phyloP scores from a whole-genome alignment of 352 stramenopile genomes.

The Lagenidium sp. region DNA sequence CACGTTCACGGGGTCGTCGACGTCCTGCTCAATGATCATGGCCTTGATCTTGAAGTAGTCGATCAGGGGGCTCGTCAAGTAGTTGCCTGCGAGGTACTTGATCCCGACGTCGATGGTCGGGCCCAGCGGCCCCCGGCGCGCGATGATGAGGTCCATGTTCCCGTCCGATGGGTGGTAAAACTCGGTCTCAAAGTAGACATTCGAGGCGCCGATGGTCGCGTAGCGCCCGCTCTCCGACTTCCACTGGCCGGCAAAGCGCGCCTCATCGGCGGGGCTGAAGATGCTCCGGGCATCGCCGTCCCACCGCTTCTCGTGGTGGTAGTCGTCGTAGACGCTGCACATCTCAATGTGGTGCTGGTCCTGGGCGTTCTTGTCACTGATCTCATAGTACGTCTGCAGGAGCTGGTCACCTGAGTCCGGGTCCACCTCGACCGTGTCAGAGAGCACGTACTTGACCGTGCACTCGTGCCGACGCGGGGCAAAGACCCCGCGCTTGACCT shows the following conservation, averaged over 20 bases:
- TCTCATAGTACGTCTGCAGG: conserved; percentile 67
- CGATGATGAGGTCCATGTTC: conserved; percentile 74
- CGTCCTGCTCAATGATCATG: conserved; percentile 55
- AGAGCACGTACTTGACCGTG: conserved; percentile 70
- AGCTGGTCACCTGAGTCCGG: conserved; percentile 34
- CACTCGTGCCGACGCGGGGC: conserved; percentile 37
- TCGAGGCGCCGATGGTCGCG: conserved; percentile 50
- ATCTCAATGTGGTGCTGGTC: conserved; percentile 69
- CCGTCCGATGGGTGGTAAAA: conserved; percentile 72
- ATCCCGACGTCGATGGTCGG: conserved; percentile 39
- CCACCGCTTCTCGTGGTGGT: conserved; percentile 41
- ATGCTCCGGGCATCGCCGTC: conserved; percentile 46
- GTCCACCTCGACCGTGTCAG: conserved; percentile 33
- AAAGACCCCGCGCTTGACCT: conserved; percentile 54
- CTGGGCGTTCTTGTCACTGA: conserved; percentile 39
- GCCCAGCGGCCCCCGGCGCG: conserved; percentile 32
- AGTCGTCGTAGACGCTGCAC: conserved; percentile 69
- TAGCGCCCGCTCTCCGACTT: conserved; percentile 35
- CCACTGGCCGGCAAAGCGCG: conserved; percentile 50
- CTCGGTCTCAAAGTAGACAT: conserved; percentile 78
- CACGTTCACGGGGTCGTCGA: conserved; percentile 60
- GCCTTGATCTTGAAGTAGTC: conserved; percentile 77
- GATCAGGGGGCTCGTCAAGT: conserved; percentile 46
- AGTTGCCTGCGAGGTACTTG: conserved; percentile 45
- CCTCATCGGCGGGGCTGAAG: conserved; percentile 45